Evolutionary conservation across 495 filamentous ascomycete species (phyloP), one percentile per base, ranked within the genome.

Genomic region (Aspergillus indologenus): DNA sequence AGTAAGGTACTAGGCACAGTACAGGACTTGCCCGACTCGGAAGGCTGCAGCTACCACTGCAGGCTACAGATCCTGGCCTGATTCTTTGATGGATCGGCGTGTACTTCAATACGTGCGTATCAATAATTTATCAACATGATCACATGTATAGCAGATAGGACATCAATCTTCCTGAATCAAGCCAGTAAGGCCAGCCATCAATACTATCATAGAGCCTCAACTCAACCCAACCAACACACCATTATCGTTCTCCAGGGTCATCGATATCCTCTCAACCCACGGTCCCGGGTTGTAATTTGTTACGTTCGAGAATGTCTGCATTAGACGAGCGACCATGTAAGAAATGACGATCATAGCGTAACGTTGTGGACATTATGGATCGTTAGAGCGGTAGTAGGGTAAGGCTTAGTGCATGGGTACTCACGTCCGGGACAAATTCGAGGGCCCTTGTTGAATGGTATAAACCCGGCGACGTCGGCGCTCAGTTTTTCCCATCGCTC

Each of bases 361-460:
- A 19, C 57, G 45, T 40, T 55, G 58, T 66, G 17, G 14, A 6
- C 2, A 19, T 22, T 4, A 14, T 12, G 14, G 12, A 23, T n/a
- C 26, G 26, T 29, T 29, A 21, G n/a, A 48, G 19, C 9, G 2
- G 18, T 6, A 20, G 45, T 22, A 22, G 20, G 43, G 15, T 29
- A 29, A 40, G n/a, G n/a, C n/a, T n/a, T n/a, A n/a, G n/a, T n/a
- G n/a, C n/a, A n/a, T n/a, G n/a, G n/a, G n/a, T 23, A 55, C 54
- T 63, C 55, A 68, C 66, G 58, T 26, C 66, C 63, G 49, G 64
- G 56, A 31, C 65, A 68, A 8, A 34, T 51, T 18, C 63, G 31
- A 5, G 65, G 60, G 0, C 63, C 63, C 24, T 59, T 61, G 17
- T 63, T 68, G 14, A 68, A 68, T 18, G 60, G 65, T 17, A 68